Evolutionary conservation across 176 grass and related monocot genomes (phyloP), one percentile per base, ranked within the genome.

Genomic region (Triticum monococcum): DNA sequence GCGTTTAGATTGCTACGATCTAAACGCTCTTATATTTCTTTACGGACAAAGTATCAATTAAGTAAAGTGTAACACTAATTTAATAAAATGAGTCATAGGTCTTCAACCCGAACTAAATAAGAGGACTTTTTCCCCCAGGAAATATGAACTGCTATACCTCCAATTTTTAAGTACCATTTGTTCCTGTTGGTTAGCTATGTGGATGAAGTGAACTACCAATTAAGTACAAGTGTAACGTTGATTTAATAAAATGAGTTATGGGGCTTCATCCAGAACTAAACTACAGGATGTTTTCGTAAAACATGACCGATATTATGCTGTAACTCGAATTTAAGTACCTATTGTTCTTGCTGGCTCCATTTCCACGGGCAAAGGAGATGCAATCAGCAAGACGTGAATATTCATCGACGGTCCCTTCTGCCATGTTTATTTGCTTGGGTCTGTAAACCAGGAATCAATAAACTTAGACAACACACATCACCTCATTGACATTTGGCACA

Each of bases 351-450:
- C 57, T 10, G 35, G 38, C 3, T 84, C 45, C 80, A 84, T 87
- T 91, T 77, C 70, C 79, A 65, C 35, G 46, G 33, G 67, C 57
- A 74, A 90, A 87, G 6, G 80, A 68, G 26, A 87, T 66, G 81
- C 89, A 91, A 79, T 75, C 43, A 14, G 36, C 68, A 63, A 91
- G 75, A 7, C 81, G 68, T 5, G 89, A 91, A 79, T 71, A 33
- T 75, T 68, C 74, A 11, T 75, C 28, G 5, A 16, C 85, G 62
- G 82, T 52, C 24, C 32, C 86, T 88, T 88, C 66, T 30, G 20
- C 5, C 72, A 35, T 72, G 41, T 60, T 86, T 82, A 81, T 69
- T 13, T 46, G 78, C 79, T 83, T 84, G 65, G 86, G 78, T 71
- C 86, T 91, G 32, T 48, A 78, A 81, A 71, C 5, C 17, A 72